Evolutionary conservation across 2,329 filamentous ascomycete genomes (phyloP).

Genomic region (Fusarium nurragi): DNA sequence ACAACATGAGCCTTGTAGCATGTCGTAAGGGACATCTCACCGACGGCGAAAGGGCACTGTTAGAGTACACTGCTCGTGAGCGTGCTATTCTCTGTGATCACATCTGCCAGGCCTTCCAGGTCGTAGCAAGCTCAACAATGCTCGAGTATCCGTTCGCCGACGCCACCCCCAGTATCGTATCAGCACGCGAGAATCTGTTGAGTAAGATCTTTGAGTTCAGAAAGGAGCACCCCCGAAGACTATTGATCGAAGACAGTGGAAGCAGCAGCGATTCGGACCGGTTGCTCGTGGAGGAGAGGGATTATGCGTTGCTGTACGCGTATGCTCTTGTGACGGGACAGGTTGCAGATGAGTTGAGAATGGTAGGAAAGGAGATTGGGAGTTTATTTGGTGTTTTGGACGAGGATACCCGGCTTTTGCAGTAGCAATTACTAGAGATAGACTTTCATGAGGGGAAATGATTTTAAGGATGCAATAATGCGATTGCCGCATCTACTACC

Average conservation of each 20-base stretch:
- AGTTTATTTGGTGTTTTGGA: conserved; percentile 37
- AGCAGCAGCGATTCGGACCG: conserved; percentile 22
- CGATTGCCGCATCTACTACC: too few species aligned
- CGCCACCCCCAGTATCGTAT: conserved; percentile 82
- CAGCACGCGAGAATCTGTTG: conserved; percentile 83
- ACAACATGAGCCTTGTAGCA: conserved; percentile 94
- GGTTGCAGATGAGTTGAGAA: conserved; percentile 70
- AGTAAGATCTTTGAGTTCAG: conserved; percentile 89
- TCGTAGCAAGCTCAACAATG: conserved; percentile 91
- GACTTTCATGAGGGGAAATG: not conserved
- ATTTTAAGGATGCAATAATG: too few species aligned
- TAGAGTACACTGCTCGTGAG: conserved; percentile 82
- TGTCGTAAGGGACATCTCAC: conserved; percentile 80
- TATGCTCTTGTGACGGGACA: conserved; percentile 79
- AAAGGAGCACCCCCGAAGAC: conserved; percentile 63
- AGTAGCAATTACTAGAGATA: not conserved
- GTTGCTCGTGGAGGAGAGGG: conserved; percentile 70
- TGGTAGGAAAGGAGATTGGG: conserved; percentile 62
- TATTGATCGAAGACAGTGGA: conserved; percentile 30
- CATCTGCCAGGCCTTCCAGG: conserved; percentile 86
- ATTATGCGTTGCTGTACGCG: conserved; percentile 92
- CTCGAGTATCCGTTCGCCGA: conserved; percentile 93
- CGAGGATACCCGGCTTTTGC: conserved; percentile 36
- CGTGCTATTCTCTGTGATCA: conserved; percentile 82
- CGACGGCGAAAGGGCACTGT: conserved; percentile 80